phyloP scores from a whole-genome alignment of 2,329 filamentous ascomycete genomes.

The Fusarium phyllophilum region DNA sequence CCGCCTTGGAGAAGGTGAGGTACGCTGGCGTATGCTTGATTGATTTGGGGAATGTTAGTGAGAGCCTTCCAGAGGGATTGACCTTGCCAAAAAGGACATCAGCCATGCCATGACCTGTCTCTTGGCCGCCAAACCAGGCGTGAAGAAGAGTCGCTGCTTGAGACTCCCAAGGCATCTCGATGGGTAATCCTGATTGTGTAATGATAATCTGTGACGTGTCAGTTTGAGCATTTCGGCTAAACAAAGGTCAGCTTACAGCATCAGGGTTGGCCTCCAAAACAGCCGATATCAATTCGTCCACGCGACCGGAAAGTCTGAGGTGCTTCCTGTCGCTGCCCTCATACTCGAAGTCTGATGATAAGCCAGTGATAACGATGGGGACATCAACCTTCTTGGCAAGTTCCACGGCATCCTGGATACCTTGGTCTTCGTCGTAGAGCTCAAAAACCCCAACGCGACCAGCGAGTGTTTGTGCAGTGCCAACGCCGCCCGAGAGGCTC shows the following conservation, averaged over 20 bases:
- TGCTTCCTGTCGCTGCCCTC: slow-evolving; percentile 76
- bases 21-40: slow-evolving; percentile 75
- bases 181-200: slow-evolving; percentile 60
- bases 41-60: slow-evolving; percentile 70
- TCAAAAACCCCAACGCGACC: slow-evolving; percentile 35
- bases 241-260: slow-evolving; percentile 58
- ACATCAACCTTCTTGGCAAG: slow-evolving; percentile 58
- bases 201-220: slow-evolving; percentile 18
- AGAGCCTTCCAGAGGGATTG: slow-evolving; percentile 65
- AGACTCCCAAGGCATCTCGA: slow-evolving; percentile 49
- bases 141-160: slow-evolving; percentile 48
- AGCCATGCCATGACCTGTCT: slow-evolving; percentile 41
- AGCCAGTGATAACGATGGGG: slow-evolving; percentile 63
- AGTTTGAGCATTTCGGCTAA: neutral
- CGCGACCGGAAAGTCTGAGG: slow-evolving; percentile 68
- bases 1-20: slow-evolving; percentile 72
- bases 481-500: slow-evolving; percentile 34
- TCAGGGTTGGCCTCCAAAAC: slow-evolving; percentile 67
- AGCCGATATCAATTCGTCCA: slow-evolving; percentile 66
- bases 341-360: slow-evolving; percentile 57
- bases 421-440: slow-evolving; percentile 41
- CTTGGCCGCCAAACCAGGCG: slow-evolving; percentile 45
- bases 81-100: slow-evolving; percentile 40
- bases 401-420: slow-evolving; percentile 47
- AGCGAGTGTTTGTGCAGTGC: slow-evolving; percentile 32